Evolutionary conservation across 2,329 filamentous ascomycete genomes (phyloP), one percentile per base, ranked within the genome.

Genomic region (Ceratocystis harringtonii): DNA sequence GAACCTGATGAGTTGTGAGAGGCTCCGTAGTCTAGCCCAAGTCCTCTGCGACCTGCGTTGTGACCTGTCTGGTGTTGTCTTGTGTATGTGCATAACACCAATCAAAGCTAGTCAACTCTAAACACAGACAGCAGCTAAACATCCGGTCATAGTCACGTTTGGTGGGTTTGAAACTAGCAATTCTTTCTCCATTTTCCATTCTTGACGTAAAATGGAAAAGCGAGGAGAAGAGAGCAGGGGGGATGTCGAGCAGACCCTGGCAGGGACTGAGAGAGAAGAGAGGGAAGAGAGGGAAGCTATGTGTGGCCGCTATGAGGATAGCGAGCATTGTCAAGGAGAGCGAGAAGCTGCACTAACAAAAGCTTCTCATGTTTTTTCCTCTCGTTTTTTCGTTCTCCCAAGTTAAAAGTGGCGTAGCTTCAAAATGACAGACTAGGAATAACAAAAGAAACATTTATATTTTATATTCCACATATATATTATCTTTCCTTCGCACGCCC

Each of bases 141-240:
- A 58, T 58, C 28, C 17, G 12, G 36, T 15, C 4, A 36, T 36
- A 57, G 52, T 30, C 28, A 36, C 10, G 55, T 58, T 19, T 58
- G 28, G 55, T 3, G 30, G 36, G 5, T 58, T 58, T 58, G 55
- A 36, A 58, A 58, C 55, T 32, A 7, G 30, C 15, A 41, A 58
- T 58, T 58, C 28, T 58, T 32, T n/a, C 25, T 58, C 55, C 28
- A 58, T 58, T 58, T 58, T 32, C 55, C 28, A 58, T 58, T 58
- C 55, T 58, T 19, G 30, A 58, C 17, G 55, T 17, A 10, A 8
- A 7, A 10, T 58, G 10, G 55, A 32, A 19, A 4, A 22, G 15
- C 10, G 55, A 36, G 28, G 52, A 28, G 48, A 22, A 22, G 48
- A 19, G 48, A 10, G 19, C n/a, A 19, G 48, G 17, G 19, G 45